Evolutionary conservation across 495 filamentous ascomycete species (phyloP).

Genomic region (Cairneyella variabilis): DNA sequence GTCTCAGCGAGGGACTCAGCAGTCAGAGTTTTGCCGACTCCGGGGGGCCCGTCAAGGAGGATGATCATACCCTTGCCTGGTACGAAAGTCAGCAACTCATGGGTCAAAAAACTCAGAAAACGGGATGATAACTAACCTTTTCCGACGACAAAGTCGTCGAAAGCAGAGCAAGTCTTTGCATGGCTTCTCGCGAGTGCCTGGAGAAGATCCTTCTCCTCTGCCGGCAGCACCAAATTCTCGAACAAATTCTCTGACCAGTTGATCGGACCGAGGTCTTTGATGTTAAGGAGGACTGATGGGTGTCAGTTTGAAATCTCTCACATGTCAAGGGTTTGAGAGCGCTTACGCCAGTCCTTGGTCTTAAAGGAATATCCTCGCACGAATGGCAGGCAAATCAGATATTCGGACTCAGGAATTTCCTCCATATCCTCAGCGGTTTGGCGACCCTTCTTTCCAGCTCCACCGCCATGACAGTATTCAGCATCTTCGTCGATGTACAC

Average conservation of each 20-base stretch:
- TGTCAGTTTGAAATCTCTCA: conserved; percentile 7
- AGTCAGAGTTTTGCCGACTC: conserved; percentile 56
- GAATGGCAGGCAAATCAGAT: conserved; percentile 27
- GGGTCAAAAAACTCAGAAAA: neutral
- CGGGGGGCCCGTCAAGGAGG: conserved; percentile 42
- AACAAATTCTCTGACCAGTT: conserved; percentile 21
- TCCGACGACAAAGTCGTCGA: conserved; percentile 17
- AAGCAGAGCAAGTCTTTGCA: neutral
- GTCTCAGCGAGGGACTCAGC: conserved; percentile 39
- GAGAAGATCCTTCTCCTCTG: conserved; percentile 17
- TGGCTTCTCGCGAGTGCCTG: conserved; percentile 9
- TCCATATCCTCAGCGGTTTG: neutral
- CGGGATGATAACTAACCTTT: conserved; percentile 12
- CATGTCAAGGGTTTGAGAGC: neutral
- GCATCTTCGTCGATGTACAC: too few species aligned
- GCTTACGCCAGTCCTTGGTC: conserved; percentile 28
- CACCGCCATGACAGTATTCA: neutral
- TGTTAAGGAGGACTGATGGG: conserved; percentile 10
- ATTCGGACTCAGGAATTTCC: neutral
- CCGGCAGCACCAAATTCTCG: conserved; percentile 12
- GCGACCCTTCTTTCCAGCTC: neutral
- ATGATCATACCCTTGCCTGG: conserved; percentile 15
- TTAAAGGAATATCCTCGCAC: conserved; percentile 28
- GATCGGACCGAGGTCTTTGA: conserved; percentile 29
- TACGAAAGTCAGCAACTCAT: too few species aligned